Percentiles rank a stretch among this genome's conserved stretches.
These are phyloP conservation scores for Annulohypoxylon truncatum DNA, from an alignment of 2,329 filamentous ascomycete genomes.

Conservation along the genomic window DNA sequence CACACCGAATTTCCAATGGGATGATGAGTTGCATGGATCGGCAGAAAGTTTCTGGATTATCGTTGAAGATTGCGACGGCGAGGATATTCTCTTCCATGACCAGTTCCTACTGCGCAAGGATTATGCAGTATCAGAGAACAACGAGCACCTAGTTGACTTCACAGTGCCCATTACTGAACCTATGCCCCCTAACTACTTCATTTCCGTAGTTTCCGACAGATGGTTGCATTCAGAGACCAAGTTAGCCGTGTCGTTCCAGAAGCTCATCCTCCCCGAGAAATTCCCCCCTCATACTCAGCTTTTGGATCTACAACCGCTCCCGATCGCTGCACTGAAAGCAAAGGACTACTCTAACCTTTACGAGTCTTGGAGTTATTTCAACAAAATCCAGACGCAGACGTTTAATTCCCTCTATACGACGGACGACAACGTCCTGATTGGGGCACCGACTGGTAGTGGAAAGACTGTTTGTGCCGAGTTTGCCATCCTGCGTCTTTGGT, in stretches of 20 bases:
- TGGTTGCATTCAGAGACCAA: slow-evolving; percentile 99
- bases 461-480: slow-evolving; percentile 98
- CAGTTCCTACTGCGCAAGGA: slow-evolving; percentile 92
- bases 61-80: slow-evolving; percentile 96
- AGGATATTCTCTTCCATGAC: slow-evolving; percentile 94
- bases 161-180: slow-evolving; percentile 97
- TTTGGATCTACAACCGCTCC: slow-evolving; percentile 90
- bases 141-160: slow-evolving; percentile 95
- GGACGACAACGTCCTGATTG: slow-evolving; percentile 93
- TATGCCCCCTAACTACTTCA: slow-evolving; percentile 99
- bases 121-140: slow-evolving; percentile 85
- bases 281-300: slow-evolving; percentile 95
- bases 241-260: slow-evolving; percentile 92
- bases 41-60: slow-evolving; percentile 97
- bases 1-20: slow-evolving; percentile 95
- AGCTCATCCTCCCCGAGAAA: slow-evolving; percentile 91
- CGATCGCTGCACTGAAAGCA: slow-evolving; percentile 87
- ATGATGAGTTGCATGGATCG: slow-evolving; percentile 85
- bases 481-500: slow-evolving; percentile 89
- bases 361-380: slow-evolving; percentile 87
- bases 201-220: slow-evolving; percentile 91
- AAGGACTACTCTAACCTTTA: slow-evolving; percentile 86
- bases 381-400: slow-evolving; percentile 96
- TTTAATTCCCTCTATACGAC: slow-evolving; percentile 94
- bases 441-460: slow-evolving; percentile 91